Conservation (phyloP, 768 basidiomycete species). For the Podaxis sp. region DNA sequence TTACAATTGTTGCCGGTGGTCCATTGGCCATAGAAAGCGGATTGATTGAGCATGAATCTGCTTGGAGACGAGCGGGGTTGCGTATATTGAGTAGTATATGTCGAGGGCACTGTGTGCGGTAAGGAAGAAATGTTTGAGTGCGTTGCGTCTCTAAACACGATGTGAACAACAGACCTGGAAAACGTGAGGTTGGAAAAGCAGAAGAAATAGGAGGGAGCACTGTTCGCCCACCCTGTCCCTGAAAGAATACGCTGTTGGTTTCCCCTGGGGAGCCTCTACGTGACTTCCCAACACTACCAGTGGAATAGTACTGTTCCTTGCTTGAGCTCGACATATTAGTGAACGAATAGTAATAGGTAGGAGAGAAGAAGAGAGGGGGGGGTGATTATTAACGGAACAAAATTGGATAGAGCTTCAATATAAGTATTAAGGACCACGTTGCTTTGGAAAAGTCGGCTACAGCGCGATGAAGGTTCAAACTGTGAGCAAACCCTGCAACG, state of each 20-base stretch:
- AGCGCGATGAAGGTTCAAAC: slow-evolving; percentile 32
- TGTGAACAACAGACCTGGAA: slow-evolving; percentile 79
- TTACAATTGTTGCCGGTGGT: slow-evolving; percentile 31
- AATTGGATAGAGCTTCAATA: slow-evolving; percentile 41
- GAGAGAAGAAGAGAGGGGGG: slow-evolving; percentile 35
- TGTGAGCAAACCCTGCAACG: slow-evolving; percentile 40
- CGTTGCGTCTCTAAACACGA: slow-evolving; percentile 47
- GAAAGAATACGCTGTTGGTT: slow-evolving; percentile 63
- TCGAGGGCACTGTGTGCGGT: slow-evolving; percentile 55
- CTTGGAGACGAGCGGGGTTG: slow-evolving; percentile 65
- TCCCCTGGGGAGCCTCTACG: slow-evolving; percentile 71
- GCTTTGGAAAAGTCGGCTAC: slow-evolving; percentile 14
- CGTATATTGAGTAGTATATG: slow-evolving; percentile 56
- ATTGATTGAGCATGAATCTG: slow-evolving; percentile 48
- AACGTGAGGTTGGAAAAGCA: slow-evolving; percentile 85
- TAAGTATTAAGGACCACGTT: slow-evolving; percentile 28
- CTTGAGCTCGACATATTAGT: slow-evolving; percentile 67
- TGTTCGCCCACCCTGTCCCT: slow-evolving; percentile 87
- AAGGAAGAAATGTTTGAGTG: slow-evolving; percentile 55
- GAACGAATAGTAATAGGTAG: slow-evolving; percentile 57
- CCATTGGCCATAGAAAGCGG: slow-evolving; percentile 36
- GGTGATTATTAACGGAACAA: slow-evolving; percentile 54
- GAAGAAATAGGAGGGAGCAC: slow-evolving; percentile 84
- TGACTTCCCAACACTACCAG: slow-evolving; percentile 57
- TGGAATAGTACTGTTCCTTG: slow-evolving; percentile 71